Conservation (phyloP, 192 early-diverging fungal genomes). For the Tieghemiomyces parasiticus region DNA sequence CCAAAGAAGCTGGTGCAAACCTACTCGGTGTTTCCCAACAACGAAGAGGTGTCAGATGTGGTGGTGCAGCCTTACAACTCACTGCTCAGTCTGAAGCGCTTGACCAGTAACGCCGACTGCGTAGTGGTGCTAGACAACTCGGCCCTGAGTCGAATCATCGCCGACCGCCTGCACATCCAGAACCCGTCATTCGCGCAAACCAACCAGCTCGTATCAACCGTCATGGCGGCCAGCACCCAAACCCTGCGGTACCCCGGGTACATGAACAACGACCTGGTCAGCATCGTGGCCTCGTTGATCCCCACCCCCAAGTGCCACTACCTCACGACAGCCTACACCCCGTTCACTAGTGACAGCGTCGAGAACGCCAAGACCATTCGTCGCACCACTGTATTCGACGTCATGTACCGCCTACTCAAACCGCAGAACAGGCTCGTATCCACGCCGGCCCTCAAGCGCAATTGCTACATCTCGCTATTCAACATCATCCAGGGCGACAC, state of each 20-base stretch:
- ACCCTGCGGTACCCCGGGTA: conserved; percentile 97
- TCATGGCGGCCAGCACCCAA: conserved; percentile 92
- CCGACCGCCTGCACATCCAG: conserved; percentile 82
- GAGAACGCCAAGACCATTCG: conserved; percentile 86
- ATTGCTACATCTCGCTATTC: conserved; percentile 93
- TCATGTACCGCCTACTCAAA: conserved; percentile 91
- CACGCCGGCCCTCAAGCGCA: conserved; percentile 73
- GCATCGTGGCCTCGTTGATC: conserved; percentile 88
- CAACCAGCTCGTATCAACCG: conserved; percentile 97
- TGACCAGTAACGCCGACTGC: conserved; percentile 87
- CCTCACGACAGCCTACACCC: conserved; percentile 89
- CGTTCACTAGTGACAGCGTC: conserved; percentile 84
- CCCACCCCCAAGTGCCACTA: conserved; percentile 98
- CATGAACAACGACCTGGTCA: conserved; percentile 98
- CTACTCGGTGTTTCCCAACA: conserved; percentile 96
- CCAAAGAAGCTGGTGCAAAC: conserved; percentile 97
- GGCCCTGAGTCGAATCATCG: conserved; percentile 80
- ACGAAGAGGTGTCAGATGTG: conserved; percentile 81
- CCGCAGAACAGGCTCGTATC: conserved; percentile 98
- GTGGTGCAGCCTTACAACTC: conserved; percentile 98
- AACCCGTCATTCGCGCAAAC: conserved; percentile 91
- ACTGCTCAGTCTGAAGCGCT: conserved; percentile 76
- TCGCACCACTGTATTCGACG: conserved; percentile 94
- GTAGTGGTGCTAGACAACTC: conserved; percentile 96
- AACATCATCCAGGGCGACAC: conserved; percentile 99